Evolutionary conservation across 2,329 filamentous ascomycete genomes (phyloP), one percentile per base, ranked within the genome.

Genomic region (Didymella keratinophila): DNA sequence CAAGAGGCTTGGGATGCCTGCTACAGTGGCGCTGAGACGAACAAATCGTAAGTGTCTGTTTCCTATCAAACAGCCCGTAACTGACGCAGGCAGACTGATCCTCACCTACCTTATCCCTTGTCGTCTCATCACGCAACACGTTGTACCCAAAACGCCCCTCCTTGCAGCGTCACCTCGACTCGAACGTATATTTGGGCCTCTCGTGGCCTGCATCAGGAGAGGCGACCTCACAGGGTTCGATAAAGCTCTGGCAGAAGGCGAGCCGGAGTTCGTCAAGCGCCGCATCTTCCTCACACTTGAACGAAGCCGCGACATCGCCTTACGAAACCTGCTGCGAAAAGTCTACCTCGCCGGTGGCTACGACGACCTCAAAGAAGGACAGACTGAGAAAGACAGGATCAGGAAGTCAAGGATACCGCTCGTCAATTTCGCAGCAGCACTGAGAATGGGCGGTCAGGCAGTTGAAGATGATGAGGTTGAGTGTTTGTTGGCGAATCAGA

Each of bases 251-350:
- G 84, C 89, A 48, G 86, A 88, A 8, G 90, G 91, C 25, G 93
- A 98, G 78, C 88, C 93, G n/a, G 91, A 95, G 66, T 97, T 98
- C 67, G 93, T 98, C 63, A 94, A 91, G 76, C 87, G 90, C 28
- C 90, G 94, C 43, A 96, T 99, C 67, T 99, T 98, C 77, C 85
- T 99, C 21, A 97, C 95, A 0, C 84, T 99, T 0, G 95, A 99
- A 75, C 87, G 95, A 42, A 92, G 92, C 12, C 89, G 95, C 48
- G 95, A 99, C 71, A 92, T 98, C 61, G 91, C 93, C 10, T 78
- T 99, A 62, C 90, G 95, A 55, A 99, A 99, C 73, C 82, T 99
- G 3, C 86, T 97, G 60, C 87, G 95, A 39, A 97, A 96, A 73
- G 93, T 98, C 2, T 98, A 95, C 73, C 76, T 98, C 20, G 87